phyloP scores from a whole-genome alignment of 768 basidiomycete genomes.

The button mushroom (Agaricus bisporus) region DNA sequence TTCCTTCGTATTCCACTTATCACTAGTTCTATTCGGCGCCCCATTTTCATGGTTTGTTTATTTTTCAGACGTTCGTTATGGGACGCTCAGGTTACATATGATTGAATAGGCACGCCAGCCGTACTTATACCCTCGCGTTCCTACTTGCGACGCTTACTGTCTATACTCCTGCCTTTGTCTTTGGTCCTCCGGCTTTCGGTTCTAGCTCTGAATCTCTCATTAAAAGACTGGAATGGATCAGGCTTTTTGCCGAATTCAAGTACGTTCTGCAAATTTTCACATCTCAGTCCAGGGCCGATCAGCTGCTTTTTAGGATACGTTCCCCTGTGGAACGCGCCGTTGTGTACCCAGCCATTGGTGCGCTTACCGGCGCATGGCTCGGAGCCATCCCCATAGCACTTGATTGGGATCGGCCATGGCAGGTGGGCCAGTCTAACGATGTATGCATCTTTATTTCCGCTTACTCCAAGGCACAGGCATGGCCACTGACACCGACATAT shows the following conservation, averaged over 20 bases:
- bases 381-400: conserved; percentile 83
- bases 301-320: conserved; percentile 31
- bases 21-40: conserved; percentile 70
- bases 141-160: conserved; percentile 61
- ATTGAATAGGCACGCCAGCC: conserved; percentile 21
- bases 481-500: conserved; percentile 76
- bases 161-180: conserved; percentile 63
- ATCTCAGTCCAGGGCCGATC: not conserved
- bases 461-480: conserved; percentile 45
- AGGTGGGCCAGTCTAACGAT: conserved; percentile 45
- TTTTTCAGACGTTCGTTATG: not conserved
- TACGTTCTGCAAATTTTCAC: conserved; percentile 35
- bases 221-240: conserved; percentile 62
- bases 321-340: conserved; percentile 72
- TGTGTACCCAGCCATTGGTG: conserved; percentile 72
- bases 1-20: conserved; percentile 39
- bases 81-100: not conserved
- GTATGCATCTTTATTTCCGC: not conserved
- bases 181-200: conserved; percentile 53
- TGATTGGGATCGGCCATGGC: conserved; percentile 98
- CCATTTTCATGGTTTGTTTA: conserved; percentile 50
- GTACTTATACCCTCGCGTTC: conserved; percentile 66
- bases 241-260: conserved; percentile 79
- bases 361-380: conserved; percentile 71
- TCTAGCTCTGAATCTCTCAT: conserved; percentile 38